phyloP scores from a whole-genome alignment of 139 green algal genomes.

The Chlorella sp. region DNA sequence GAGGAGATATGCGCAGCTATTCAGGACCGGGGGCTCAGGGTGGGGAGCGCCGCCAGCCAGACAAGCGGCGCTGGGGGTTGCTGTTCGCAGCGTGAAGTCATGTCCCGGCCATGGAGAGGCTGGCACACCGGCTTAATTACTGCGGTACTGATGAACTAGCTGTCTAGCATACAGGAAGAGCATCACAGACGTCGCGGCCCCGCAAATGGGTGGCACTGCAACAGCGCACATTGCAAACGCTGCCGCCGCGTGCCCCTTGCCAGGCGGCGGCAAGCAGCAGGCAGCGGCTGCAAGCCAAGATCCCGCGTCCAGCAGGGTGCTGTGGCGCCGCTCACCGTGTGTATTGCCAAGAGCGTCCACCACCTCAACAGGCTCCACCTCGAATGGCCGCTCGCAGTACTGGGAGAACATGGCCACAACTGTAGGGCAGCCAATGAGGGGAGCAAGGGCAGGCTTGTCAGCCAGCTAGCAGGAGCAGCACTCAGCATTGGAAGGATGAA shows the following conservation, averaged over 20 bases:
- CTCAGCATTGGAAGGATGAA: background rate
- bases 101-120: constrained; percentile 18
- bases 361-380: constrained; percentile 96
- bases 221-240: too few species aligned
- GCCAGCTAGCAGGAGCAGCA: background rate
- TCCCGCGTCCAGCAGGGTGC: too few species aligned
- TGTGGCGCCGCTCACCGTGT: constrained; percentile 31
- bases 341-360: constrained; percentile 75
- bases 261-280: too few species aligned
- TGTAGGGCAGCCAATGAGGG: background rate
- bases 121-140: constrained; percentile 35
- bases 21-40: constrained; percentile 23
- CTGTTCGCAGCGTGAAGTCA: constrained; percentile 37
- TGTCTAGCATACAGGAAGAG: too few species aligned
- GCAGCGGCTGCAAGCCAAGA: too few species aligned
- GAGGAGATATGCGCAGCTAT: background rate
- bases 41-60: constrained; percentile 25
- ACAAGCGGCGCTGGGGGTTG: constrained; percentile 22
- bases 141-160: background rate
- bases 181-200: too few species aligned
- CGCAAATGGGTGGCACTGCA: too few species aligned
- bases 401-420: constrained; percentile 95
- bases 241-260: too few species aligned
- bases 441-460: background rate
- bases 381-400: constrained; percentile 89